Evolutionary conservation across 1,284 basidiomycete species (phyloP).

Genomic region (Agaricales sp.): DNA sequence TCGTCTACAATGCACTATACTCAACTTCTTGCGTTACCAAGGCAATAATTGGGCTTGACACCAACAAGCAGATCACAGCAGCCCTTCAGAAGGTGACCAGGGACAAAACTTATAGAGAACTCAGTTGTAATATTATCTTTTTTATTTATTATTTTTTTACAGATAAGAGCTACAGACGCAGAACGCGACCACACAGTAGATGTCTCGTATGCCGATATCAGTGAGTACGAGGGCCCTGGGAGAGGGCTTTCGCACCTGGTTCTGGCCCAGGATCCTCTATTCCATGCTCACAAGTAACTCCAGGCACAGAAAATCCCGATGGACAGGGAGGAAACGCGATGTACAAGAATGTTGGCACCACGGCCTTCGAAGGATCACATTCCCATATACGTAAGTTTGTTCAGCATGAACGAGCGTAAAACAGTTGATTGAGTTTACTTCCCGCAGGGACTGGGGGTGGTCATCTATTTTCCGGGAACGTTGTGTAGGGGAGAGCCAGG

Average conservation of each 20-base stretch:
- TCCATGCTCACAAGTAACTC: neutral
- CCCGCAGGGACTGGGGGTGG: neutral
- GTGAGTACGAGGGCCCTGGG: too few relatives aligned
- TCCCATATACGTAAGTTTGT: neutral
- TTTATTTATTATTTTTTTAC: too few relatives aligned
- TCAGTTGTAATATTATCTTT: neutral
- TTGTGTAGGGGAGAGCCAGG: constrained; percentile 7
- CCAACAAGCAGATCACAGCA: neutral
- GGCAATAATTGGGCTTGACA: neutral
- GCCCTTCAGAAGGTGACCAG: neutral
- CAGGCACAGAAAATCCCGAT: neutral
- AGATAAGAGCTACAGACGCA: neutral
- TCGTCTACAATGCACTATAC: too few relatives aligned
- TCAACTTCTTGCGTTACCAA: too few relatives aligned
- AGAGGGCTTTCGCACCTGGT: too few relatives aligned
- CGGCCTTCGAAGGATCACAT: neutral
- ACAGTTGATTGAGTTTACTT: neutral
- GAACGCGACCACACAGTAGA: neutral
- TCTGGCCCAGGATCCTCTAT: neutral
- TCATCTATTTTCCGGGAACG: neutral
- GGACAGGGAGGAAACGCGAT: neutral
- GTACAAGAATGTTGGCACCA: neutral
- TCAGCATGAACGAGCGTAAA: neutral
- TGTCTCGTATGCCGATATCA: neutral
- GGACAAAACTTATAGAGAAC: too few relatives aligned